Percentiles rank a stretch among this genome's conserved stretches.
Conservation (phyloP, 2,329 filamentous ascomycete species). For the Diplodia corticola region DNA sequence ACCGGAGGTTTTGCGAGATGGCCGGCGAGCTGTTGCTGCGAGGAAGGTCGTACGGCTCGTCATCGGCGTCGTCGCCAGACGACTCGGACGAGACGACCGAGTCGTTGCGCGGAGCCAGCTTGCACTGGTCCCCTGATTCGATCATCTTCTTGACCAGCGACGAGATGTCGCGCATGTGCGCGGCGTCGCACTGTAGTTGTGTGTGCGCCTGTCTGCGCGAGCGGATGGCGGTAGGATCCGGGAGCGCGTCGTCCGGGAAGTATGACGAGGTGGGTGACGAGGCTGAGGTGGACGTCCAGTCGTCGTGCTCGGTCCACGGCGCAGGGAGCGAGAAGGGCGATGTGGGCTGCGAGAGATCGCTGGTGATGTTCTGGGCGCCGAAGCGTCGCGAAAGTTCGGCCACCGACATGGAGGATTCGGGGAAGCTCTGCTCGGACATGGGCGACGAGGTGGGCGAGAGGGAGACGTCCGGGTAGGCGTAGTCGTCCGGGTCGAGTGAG, state of each 20-base stretch:
- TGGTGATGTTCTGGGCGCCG: slow-evolving; percentile 15
- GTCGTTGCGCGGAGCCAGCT: slow-evolving; percentile 22
- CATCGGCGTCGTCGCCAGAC: slow-evolving; percentile 27
- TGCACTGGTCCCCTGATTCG: slow-evolving; percentile 45
- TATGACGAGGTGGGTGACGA: slow-evolving; percentile 16
- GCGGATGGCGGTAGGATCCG: slow-evolving; percentile 34
- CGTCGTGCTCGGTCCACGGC: slow-evolving; percentile 10
- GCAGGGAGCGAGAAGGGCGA: slow-evolving; percentile 6
- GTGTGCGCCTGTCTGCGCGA: slow-evolving; percentile 44
- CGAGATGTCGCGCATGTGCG: slow-evolving; percentile 44
- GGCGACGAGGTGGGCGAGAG: slow-evolving; percentile 23
- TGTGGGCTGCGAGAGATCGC: neutral
- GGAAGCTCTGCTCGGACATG: neutral
- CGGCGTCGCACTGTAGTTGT: slow-evolving; percentile 42
- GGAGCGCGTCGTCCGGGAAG: slow-evolving; percentile 9
- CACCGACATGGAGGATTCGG: slow-evolving; percentile 16
- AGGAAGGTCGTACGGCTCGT: slow-evolving; percentile 37
- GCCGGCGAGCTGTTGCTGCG: slow-evolving; percentile 30
- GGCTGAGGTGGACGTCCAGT: slow-evolving; percentile 12
- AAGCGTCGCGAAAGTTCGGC: slow-evolving; percentile 23
- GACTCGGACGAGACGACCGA: slow-evolving; percentile 21
- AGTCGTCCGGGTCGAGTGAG: slow-evolving; percentile 18
- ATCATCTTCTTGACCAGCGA: slow-evolving; percentile 46
- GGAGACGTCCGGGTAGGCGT: neutral
- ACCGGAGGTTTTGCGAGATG: slow-evolving; percentile 27